Percentiles rank a stretch among this genome's conserved stretches.
Conservation (phyloP, 371 early-diverging fungal species). For the Mortierella sp. region DNA sequence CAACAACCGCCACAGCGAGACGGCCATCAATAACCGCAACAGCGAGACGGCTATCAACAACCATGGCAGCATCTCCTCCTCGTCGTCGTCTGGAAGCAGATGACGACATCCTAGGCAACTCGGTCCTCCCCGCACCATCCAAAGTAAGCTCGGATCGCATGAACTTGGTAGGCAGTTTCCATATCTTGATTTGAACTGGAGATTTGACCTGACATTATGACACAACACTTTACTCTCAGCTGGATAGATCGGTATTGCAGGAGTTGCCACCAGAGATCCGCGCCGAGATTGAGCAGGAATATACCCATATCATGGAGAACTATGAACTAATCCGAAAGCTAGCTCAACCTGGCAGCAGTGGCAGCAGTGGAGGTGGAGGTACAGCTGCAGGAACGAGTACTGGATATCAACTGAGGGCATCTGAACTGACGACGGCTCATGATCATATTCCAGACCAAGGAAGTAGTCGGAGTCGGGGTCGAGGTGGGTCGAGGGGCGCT, state of each 20-base stretch:
- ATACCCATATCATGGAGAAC: slow-evolving; percentile 45
- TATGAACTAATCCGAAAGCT: slow-evolving; percentile 36
- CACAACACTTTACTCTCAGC: background rate
- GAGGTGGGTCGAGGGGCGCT: too few species aligned
- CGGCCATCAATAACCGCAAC: background rate
- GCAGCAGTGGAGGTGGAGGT: background rate
- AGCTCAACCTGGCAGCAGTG: slow-evolving; percentile 13
- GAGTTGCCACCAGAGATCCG: slow-evolving; percentile 56
- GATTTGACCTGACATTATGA: background rate
- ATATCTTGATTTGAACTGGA: background rate
- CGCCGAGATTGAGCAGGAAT: slow-evolving; percentile 56
- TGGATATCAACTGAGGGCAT: background rate
- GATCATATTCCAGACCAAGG: background rate
- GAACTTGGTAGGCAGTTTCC: background rate
- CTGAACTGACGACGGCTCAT: background rate
- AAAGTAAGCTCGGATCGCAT: slow-evolving; percentile 12
- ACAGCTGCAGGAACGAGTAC: background rate
- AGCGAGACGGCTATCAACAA: background rate
- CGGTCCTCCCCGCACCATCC: slow-evolving; percentile 26
- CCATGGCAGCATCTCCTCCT: background rate
- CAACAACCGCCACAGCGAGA: too few species aligned
- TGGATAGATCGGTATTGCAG: slow-evolving; percentile 52
- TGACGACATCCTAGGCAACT: background rate
- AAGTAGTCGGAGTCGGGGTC: slow-evolving; percentile 10
- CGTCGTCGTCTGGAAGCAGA: background rate